Evolutionary conservation across 257 asterid species (phyloP), one percentile per base, ranked within the genome.

Genomic region (Solanum appendiculatum): DNA sequence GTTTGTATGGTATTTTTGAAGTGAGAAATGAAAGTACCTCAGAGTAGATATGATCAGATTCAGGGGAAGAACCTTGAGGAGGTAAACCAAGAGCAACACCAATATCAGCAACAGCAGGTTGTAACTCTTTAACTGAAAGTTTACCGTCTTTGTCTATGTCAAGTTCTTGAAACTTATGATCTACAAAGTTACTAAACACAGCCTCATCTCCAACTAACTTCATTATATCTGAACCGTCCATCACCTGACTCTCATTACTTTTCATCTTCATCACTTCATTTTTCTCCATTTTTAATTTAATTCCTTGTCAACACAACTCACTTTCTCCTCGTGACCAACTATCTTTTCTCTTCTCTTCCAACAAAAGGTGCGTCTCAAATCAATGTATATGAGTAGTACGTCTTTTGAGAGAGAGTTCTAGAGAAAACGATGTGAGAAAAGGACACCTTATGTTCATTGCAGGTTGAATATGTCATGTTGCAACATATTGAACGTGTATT

Each of bases 141-240:
- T 92, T 90, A 11, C 98, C 99, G 82, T 97, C 98, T 60, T 95
- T 75, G 86, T 97, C 99, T 80, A 64, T 88, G 90, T 97, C 98
- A 66, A 97, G 94, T 72, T 94, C 91, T 54, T 92, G 83, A 86
- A 97, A 97, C 96, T 97, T 97, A 87, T 94, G 95, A 87, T 97
- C 95, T 34, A 95, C 98, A 63, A 93, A 97, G 82, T 89, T 92
- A 87, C 92, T 93, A 74, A 94, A 95, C 34, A 93, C 99, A 51
- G 88, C 85, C 91, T 94, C 94, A 85, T 95, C 94, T 89, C 93
- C 98, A 91, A 97, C 99, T 89, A 97, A 93, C 98, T 95, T 91
- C 96, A 92, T 94, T 94, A 94, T 93, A 91, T 94, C 94, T 54
- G 99, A 95, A 89, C 99, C 99, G 95, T 97, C 99, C 97, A 97